phyloP scores from a whole-genome alignment of 805 yeast species.

The Lachancea dasiensis region DNA sequence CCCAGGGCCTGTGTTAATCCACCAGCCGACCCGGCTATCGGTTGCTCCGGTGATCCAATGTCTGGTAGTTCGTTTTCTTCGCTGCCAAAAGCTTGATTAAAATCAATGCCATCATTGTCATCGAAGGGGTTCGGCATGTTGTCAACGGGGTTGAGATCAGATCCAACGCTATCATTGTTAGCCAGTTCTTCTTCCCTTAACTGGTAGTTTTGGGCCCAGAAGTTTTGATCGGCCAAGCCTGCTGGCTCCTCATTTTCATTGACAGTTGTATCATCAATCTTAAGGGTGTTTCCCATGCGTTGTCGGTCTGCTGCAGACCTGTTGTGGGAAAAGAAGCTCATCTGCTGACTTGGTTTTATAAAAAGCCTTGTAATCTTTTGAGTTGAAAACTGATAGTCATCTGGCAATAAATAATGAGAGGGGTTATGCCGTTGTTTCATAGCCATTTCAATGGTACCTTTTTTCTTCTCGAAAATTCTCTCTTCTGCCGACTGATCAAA shows the following conservation, averaged over 20 bases:
- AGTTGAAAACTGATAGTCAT: constrained; percentile 67
- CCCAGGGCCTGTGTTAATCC: constrained; percentile 14
- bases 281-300: constrained; percentile 2
- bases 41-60: constrained; percentile 13
- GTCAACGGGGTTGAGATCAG: constrained; percentile 13
- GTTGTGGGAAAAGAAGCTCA: constrained; percentile 31
- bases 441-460: constrained; percentile 37
- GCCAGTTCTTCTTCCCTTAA: constrained; percentile 34
- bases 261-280: constrained; percentile 7
- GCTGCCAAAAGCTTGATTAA: constrained; percentile 32
- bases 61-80: constrained; percentile 25
- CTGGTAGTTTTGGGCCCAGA: constrained; percentile 64
- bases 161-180: constrained; percentile 20
- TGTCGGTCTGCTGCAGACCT: constrained; percentile 7
- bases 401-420: constrained; percentile 53
- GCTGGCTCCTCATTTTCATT: constrained; percentile 19
- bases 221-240: constrained; percentile 55
- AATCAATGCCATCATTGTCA: constrained; percentile 30
- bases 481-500: constrained; percentile 36
- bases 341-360: constrained; percentile 52
- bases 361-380: constrained; percentile 60
- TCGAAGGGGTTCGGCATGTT: constrained; percentile 32
- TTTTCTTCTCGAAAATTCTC: constrained; percentile 36
- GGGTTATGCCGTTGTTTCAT: constrained; percentile 37
- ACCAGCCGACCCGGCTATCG: constrained; percentile 6